Evolutionary conservation across 305 asterid genomes (phyloP).

Genomic region (Solanum hybrid): DNA sequence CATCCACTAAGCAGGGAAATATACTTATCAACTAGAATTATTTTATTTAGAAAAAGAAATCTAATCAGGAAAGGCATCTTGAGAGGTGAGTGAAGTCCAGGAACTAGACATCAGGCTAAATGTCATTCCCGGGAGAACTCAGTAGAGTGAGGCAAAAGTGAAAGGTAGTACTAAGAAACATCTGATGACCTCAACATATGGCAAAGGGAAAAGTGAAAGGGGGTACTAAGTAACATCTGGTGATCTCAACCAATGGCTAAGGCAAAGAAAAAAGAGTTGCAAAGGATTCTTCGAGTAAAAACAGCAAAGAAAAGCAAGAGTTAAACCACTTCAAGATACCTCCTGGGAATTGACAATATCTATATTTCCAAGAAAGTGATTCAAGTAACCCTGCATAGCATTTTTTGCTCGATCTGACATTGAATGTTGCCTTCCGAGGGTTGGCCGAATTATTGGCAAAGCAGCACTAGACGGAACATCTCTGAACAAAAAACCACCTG

Average conservation of each 20-base stretch:
- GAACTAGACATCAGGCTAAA: neutral
- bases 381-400: slow-evolving; percentile 97
- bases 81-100: neutral
- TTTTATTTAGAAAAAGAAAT: neutral
- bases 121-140: neutral
- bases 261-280: neutral
- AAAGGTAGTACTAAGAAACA: neutral
- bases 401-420: slow-evolving; percentile 80
- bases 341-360: slow-evolving; percentile 84
- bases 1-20: neutral
- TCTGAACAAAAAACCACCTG: slow-evolving; percentile 87
- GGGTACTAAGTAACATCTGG: neutral
- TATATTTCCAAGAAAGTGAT: slow-evolving; percentile 87
- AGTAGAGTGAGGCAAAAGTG: neutral
- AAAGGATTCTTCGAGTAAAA: neutral
- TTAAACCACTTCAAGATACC: slow-evolving; percentile 28
- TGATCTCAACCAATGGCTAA: neutral
- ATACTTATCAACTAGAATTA: neutral
- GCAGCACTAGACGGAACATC: slow-evolving; percentile 97
- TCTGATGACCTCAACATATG: neutral
- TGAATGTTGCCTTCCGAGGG: slow-evolving; percentile 80
- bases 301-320: neutral
- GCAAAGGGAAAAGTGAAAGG: neutral
- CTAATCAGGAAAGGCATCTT: neutral
- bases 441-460: slow-evolving; percentile 86